Base-by-base conservation (phyloP, 2,329 filamentous ascomycete species). In the Beauveria bassiana region DNA sequence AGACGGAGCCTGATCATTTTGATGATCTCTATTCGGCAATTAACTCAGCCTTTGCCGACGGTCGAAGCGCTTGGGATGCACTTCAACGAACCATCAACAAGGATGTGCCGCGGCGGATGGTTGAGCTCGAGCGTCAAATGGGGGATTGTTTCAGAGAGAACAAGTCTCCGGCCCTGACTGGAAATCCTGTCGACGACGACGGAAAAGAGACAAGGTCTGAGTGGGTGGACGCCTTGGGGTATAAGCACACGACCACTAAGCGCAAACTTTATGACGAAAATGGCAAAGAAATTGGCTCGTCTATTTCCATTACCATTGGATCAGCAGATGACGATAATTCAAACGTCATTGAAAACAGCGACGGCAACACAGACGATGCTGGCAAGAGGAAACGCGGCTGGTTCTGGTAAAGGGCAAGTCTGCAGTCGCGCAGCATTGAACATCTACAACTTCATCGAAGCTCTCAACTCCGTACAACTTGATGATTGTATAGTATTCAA, bases 151-250 rank as follows among this genome's bases (percentile, higher is more conserved):
- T 49, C 24, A 38, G 49, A 20, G 12, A 49, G 26, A 22, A 22
- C 54, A 55, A 20, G 22, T 8, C 46, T 4, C 6, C 56, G 5
- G 3, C 34, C 10, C 14, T 12, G 2, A 12, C 22, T 9, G 34
- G 24, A 31, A 51, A 62, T 10, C 56, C 67, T 24, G 61, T 68
- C 5, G 66, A 72, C 14, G 71, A 67, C 43, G 72, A 73, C 58
- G 71, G 73, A 28, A 69, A 75, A 28, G 70, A 71, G 61, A 73
- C 71, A 1, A 75, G 71, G 28, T 71, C 77, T 5, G 76, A 80
- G 63, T 73, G 76, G 56, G 72, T 77, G 5, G 78, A 81, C 65
- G 65, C 68, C 8, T 73, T 73, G 56, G 79, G 78, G 38, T 76
- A 78, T 64, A 65, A 73, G 14, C 77, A 79, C 62, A 73, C 71